Evolutionary conservation across 257 asterid species (phyloP).

Genomic region (Nicotiana otophora): DNA sequence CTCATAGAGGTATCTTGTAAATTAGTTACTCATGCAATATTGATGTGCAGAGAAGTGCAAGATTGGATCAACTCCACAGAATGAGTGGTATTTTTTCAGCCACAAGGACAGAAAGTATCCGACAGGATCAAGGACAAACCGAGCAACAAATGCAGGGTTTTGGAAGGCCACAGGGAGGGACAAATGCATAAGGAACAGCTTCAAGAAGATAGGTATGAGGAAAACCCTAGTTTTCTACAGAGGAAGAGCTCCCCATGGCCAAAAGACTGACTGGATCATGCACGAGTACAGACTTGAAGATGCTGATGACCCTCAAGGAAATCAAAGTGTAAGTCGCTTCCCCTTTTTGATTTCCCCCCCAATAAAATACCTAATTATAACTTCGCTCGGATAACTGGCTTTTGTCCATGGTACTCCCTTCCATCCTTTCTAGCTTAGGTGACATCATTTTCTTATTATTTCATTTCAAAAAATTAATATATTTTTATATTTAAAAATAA

Average conservation of each 20-base stretch:
- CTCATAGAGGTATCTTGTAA: not conserved
- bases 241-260: slow-evolving; percentile 90
- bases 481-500: too few relatives aligned
- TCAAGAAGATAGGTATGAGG: slow-evolving; percentile 77
- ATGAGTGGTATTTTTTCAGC: slow-evolving; percentile 43
- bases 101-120: slow-evolving; percentile 91
- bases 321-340: slow-evolving; percentile 20
- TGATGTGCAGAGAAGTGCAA: slow-evolving; percentile 47
- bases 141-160: slow-evolving; percentile 81
- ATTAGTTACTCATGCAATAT: not conserved
- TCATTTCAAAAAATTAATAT: too few relatives aligned
- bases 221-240: slow-evolving; percentile 85
- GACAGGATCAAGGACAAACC: slow-evolving; percentile 73
- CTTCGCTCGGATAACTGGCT: not conserved
- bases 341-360: too few relatives aligned
- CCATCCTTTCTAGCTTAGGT: too few relatives aligned
- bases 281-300: slow-evolving; percentile 80
- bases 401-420: too few relatives aligned
- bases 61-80: slow-evolving; percentile 63
- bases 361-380: too few relatives aligned
- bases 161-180: slow-evolving; percentile 94
- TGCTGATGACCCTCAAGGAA: slow-evolving; percentile 35
- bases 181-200: slow-evolving; percentile 69
- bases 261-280: slow-evolving; percentile 90
- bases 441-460: too few relatives aligned